A percentile compares a stretch with the other conserved stretches of the same genome.
Evolutionary conservation across 139 green algal species (phyloP).

Genomic region (Coelastrella sp.): DNA sequence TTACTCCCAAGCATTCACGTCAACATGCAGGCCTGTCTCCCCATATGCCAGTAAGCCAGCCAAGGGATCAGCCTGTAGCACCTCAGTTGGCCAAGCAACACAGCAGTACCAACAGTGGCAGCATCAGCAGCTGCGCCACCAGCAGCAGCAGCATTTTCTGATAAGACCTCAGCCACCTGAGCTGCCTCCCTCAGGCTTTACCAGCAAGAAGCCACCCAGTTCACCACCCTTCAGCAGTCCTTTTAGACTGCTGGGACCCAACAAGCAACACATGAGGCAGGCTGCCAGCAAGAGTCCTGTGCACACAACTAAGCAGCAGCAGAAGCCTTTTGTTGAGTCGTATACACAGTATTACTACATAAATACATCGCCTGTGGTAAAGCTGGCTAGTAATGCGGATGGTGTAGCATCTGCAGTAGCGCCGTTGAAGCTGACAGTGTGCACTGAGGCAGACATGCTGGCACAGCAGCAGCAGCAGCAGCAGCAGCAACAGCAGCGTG

Average conservation of each 20-base stretch:
- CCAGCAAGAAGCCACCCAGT: neutral
- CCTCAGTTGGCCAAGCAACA: neutral
- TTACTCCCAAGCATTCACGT: neutral
- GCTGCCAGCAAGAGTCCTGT: neutral
- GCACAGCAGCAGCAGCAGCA: neutral
- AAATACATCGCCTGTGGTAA: neutral
- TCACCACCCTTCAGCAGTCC: too few relatives aligned
- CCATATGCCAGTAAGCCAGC: conserved; percentile 32
- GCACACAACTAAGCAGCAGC: conserved; percentile 1
- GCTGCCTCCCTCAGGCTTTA: neutral
- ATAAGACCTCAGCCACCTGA: neutral
- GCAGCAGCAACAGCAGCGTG: conserved; percentile 10
- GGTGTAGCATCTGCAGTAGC: neutral
- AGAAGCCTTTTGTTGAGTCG: neutral
- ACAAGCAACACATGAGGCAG: too few relatives aligned
- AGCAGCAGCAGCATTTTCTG: conserved; percentile 22
- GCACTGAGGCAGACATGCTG: neutral
- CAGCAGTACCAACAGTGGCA: conserved; percentile 4
- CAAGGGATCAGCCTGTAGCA: neutral
- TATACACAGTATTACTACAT: neutral
- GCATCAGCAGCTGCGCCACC: neutral
- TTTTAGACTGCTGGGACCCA: too few relatives aligned
- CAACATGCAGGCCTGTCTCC: neutral
- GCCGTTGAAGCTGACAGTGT: neutral
- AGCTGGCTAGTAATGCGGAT: neutral